Evolutionary conservation across 768 basidiomycete genomes (phyloP), one percentile per base, ranked within the genome.

Genomic region (Mycena sanguinolenta): DNA sequence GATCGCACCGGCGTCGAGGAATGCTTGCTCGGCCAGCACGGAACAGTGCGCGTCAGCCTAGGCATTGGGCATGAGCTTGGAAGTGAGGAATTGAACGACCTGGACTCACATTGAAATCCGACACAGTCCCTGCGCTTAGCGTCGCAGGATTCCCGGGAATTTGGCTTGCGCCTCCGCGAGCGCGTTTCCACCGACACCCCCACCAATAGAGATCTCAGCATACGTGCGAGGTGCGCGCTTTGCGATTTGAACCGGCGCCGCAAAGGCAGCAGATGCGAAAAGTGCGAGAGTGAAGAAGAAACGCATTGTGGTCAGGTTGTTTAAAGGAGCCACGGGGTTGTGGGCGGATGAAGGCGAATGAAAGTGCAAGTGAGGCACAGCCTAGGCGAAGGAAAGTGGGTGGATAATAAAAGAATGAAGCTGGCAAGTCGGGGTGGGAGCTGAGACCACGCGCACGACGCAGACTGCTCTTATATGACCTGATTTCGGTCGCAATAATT

Each of bases 321-420:
- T 23, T 21, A 25, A 38, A 23, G 17, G 34, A 27, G 42, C 17
- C 32, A 3, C 14, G n/a, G 16, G 25, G 42, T 21, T 32, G 39
- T 39, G 9, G 44, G 42, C 34, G 59, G 13, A 4, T 54, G 38
- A 63, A 65, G 46, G 64, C 54, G 25, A 60, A 39, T 49, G 25
- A 58, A 67, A 60, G 58, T 67, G 65, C 58, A 67, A 58, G 36
- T 58, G 65, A 67, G 65, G 65, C 65, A 67, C 65, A 67, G 65
- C 65, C 65, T 67, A 60, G 65, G 58, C 55, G 52, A 67, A 67
- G 58, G 65, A 67, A 67, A 59, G 58, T 59, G 65, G 58, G 49
- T 28, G 50, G 58, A 52, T 34, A 60, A 38, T 2, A 27, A 60
- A 39, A 46, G 65, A 50, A 54, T 42, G 50, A 58, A 67, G 12